Evolutionary conservation across 768 basidiomycete genomes (phyloP).

Genomic region (Amanita rimosa): DNA sequence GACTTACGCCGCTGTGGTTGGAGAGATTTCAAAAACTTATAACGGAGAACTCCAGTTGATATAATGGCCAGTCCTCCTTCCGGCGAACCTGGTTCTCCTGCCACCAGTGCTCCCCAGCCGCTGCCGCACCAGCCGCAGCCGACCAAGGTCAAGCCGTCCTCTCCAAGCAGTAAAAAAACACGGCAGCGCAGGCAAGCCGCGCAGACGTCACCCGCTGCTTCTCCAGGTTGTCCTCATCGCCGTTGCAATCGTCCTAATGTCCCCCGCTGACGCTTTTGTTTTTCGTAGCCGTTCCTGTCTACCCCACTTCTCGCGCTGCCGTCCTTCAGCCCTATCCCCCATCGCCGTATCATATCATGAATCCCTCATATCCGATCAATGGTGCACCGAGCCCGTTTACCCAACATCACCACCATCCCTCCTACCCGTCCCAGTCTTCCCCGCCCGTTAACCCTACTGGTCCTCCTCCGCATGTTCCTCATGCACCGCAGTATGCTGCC

Average conservation of each 20-base stretch:
- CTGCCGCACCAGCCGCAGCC: slow-evolving; percentile 38
- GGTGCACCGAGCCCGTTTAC: slow-evolving; percentile 30
- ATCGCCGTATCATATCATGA: slow-evolving; percentile 52
- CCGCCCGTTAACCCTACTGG: slow-evolving; percentile 21
- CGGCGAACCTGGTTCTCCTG: slow-evolving; percentile 29
- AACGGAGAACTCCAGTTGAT: slow-evolving; percentile 22
- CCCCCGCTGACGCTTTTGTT: neutral
- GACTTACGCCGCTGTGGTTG: slow-evolving; percentile 15
- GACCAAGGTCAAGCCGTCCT: slow-evolving; percentile 35
- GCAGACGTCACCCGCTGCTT: slow-evolving; percentile 7
- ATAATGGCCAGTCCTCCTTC: slow-evolving; percentile 31
- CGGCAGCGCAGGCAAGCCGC: slow-evolving; percentile 42
- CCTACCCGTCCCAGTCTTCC: slow-evolving; percentile 22
- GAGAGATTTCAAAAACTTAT: slow-evolving; percentile 16
- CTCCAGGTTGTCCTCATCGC: neutral
- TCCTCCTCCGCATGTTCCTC: slow-evolving; percentile 26
- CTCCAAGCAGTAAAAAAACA: slow-evolving; percentile 31
- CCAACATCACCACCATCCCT: slow-evolving; percentile 22
- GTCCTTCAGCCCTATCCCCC: slow-evolving; percentile 47
- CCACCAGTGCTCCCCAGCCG: slow-evolving; percentile 23
- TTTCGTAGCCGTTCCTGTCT: slow-evolving; percentile 11
- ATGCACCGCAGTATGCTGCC: slow-evolving; percentile 31
- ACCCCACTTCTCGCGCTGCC: slow-evolving; percentile 23
- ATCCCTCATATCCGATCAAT: slow-evolving; percentile 55
- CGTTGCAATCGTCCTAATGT: neutral